Evolutionary conservation across 352 stramenopile species (phyloP).

Genomic region (Thraustotheca clavata): DNA sequence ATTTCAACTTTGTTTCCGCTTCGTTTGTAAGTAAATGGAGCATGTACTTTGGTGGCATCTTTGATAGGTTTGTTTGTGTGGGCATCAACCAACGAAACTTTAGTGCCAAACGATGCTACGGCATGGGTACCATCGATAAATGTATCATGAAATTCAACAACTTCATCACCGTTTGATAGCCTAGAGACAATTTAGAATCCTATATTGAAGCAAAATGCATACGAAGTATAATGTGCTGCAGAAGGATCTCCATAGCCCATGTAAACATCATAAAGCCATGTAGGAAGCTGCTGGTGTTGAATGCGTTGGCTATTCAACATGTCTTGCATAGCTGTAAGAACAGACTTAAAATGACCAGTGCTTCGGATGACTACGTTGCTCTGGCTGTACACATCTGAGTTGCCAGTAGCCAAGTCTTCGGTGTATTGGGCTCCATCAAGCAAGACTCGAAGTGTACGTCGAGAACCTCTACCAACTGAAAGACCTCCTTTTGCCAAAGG

Average conservation of each 20-base stretch:
- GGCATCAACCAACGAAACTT: slow-evolving; percentile 31
- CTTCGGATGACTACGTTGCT: slow-evolving; percentile 92
- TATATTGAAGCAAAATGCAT: slow-evolving; percentile 29
- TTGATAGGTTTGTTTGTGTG: slow-evolving; percentile 28
- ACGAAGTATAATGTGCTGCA: slow-evolving; percentile 68
- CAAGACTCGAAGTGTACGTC: slow-evolving; percentile 81
- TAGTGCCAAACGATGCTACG: slow-evolving; percentile 28
- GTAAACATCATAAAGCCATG: slow-evolving; percentile 92
- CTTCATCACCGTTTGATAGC: slow-evolving; percentile 16
- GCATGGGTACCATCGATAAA: slow-evolving; percentile 44
- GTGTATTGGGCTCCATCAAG: slow-evolving; percentile 94
- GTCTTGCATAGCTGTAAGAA: slow-evolving; percentile 86
- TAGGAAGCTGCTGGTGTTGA: slow-evolving; percentile 50
- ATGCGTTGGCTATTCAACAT: slow-evolving; percentile 32
- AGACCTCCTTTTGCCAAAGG: slow-evolving; percentile 28
- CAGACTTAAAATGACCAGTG: slow-evolving; percentile 90
- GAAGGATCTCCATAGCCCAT: slow-evolving; percentile 89
- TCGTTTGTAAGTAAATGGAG: too few relatives aligned
- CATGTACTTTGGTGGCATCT: too few relatives aligned
- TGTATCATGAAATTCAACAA: slow-evolving; percentile 34
- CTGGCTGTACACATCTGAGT: slow-evolving; percentile 68
- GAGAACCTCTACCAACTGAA: slow-evolving; percentile 38
- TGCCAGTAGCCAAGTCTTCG: slow-evolving; percentile 62
- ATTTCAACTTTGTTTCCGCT: too few relatives aligned
- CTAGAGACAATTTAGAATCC: slow-evolving; percentile 20